Base-by-base conservation (phyloP, 2,329 filamentous ascomycete genomes). In the Fusarium redolens region DNA sequence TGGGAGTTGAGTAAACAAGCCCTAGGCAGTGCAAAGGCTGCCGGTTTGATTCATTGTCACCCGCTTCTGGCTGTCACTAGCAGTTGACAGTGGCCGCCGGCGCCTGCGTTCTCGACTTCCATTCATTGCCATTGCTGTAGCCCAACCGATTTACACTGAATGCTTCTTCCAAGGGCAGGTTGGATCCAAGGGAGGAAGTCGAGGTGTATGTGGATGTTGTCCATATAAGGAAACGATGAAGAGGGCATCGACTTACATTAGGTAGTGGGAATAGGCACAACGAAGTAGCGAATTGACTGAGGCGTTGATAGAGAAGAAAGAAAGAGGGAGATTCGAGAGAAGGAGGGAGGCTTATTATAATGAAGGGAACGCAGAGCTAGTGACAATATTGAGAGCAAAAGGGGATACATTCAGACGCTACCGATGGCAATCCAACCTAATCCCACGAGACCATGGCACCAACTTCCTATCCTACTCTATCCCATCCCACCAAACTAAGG, bases 271-370 rank as follows among this genome's bases (percentile, higher is more conserved):
- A 71, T 25, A 68, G 54, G 71, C 65, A 68, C 71, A 73, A 73
- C 71, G 71, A 70, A 41, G 59, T 74, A 68, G 61, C 31, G 65
- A 73, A 54, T 74, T 74, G 71, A 73, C 71, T 70, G 67, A 67
- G 64, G 61, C 71, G 71, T 73, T 73, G 71, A 71, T 73, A 38
- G 62, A 74, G 71, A 73, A 50, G 45, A 68, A 71, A 50, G 47
- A 35, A 64, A 30, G 59, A 56, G 47, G 28, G 47, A 61, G 50
- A 63, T n/a, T 58, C 40, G 25, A 37, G 62, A 58, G 65, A 57
- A 60, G 58, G 73, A 71, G 59, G 47, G 65, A 70, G 71, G 68
- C 71, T 72, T 76, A 71, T 74, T 73, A 73, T 73, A 73, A 73
- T 71, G 43, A 73, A 73, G 62, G 71, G 67, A 67, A 59, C 54